These are phyloP conservation scores for Domatiomyces catenatus DNA, from an alignment of 2,329 filamentous ascomycete species.

Conservation along the genomic window DNA sequence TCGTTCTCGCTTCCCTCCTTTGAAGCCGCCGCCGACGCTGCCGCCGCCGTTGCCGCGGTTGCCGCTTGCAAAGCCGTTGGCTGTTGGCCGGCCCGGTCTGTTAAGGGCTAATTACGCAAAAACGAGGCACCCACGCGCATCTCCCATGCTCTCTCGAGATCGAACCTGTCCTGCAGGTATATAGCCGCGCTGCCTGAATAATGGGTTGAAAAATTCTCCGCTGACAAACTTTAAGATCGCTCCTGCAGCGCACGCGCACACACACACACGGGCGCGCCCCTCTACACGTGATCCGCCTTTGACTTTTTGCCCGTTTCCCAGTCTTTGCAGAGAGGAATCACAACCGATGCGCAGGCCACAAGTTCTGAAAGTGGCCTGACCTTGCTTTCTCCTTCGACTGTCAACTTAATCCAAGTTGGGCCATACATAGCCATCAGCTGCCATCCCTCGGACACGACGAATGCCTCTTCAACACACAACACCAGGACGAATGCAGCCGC, in stretches of 20 bases:
- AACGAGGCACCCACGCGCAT: background rate
- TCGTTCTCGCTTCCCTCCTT: background rate
- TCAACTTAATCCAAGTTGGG: background rate
- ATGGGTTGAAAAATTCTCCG: background rate
- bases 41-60: no score
- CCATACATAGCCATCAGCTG: background rate
- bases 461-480: background rate
- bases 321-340: no score
- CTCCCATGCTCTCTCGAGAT: background rate
- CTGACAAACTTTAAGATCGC: background rate
- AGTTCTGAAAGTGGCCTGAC: background rate
- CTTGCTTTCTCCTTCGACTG: background rate
- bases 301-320: background rate
- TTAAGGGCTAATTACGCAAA: background rate
- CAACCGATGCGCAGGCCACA: background rate
- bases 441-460: background rate
- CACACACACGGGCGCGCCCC: no score
- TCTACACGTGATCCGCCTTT: background rate
- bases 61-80: background rate
- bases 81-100: background rate
- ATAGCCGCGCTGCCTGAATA: background rate
- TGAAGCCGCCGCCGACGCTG: no score
- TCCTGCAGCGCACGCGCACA: no score
- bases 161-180: no score
- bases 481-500: no score